Evolutionary conservation across 305 asterid genomes (phyloP), one percentile per base, ranked within the genome.

Genomic region (Fraxinus angustifolia): DNA sequence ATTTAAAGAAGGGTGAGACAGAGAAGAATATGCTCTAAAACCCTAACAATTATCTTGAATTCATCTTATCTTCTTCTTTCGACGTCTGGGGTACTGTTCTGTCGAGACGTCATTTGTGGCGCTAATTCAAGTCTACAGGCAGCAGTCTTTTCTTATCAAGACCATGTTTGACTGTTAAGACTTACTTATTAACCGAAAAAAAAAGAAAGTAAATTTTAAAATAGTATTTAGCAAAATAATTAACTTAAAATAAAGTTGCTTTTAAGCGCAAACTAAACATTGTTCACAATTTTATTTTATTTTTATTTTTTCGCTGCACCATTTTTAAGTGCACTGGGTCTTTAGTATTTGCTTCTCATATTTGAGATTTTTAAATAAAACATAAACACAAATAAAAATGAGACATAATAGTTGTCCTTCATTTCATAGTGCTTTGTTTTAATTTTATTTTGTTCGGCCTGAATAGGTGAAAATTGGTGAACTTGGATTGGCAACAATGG

Each of bases 401-500:
- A 42, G 53, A 42, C n/a, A 42, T 12, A 1, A 40, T 42, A 42
- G 16, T 2, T 11, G 50, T 11, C 53, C 50, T 40, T 40, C 50
- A 40, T 40, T 40, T 40, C n/a, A 42, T 0, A 11, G 53, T 42
- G 16, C 53, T 42, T 0, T 10, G 53, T 42, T 42, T 45, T 45
- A 45, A 45, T 45, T 79, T 79, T 45, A 75, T 83, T 12, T 6
- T 80, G 73, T 70, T 85, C 58, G 68, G 48, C 53, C 78, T 81
- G 21, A 81, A 80, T 78, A 92, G 98, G 95, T 94, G 79, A 92
- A 94, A 83, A 94, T 92, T 79, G 97, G 97, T 77, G 97, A 94
- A 84, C 83, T 92, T 80, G 98, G 97, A 1, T 76, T 94, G 84
- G 97, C 97, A 28, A 91, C 93, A 19, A 86, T 78, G 4, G 94